These are phyloP conservation scores for Rauvolfia tetraphylla DNA, from an alignment of 257 asterid species.

Conservation along the genomic window DNA sequence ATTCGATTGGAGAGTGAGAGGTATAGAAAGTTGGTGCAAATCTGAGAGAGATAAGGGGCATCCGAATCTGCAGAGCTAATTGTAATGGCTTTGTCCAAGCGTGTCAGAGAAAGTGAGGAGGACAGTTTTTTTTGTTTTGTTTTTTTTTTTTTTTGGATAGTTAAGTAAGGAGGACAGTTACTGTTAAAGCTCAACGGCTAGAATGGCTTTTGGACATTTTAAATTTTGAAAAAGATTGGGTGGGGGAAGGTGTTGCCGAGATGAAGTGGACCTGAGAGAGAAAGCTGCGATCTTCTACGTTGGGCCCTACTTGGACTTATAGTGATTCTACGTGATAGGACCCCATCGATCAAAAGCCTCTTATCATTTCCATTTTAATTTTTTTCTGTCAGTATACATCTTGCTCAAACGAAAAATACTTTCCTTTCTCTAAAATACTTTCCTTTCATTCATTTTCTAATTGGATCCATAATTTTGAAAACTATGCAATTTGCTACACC, in stretches of 20 bases:
- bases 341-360: background rate
- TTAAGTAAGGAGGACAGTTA: background rate
- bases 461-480: no score
- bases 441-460: no score
- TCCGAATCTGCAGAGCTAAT: conserved; percentile 3
- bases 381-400: no score
- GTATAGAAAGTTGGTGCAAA: background rate
- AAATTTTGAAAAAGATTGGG: conserved; percentile 44
- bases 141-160: no score
- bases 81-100: conserved; percentile 7
- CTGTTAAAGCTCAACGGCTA: conserved; percentile 55
- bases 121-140: no score
- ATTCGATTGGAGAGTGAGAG: background rate
- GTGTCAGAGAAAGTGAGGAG: conserved; percentile 22
- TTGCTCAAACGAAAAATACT: no score
- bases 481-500: no score
- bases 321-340: background rate
- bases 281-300: background rate
- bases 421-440: no score
- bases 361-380: background rate
- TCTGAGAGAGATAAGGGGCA: background rate
- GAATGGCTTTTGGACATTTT: conserved; percentile 28
- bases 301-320: background rate
- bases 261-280: conserved; percentile 2
- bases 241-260: conserved; percentile 41